Base-by-base conservation (phyloP, 78 protist species). In the Parvularia atlantis region DNA sequence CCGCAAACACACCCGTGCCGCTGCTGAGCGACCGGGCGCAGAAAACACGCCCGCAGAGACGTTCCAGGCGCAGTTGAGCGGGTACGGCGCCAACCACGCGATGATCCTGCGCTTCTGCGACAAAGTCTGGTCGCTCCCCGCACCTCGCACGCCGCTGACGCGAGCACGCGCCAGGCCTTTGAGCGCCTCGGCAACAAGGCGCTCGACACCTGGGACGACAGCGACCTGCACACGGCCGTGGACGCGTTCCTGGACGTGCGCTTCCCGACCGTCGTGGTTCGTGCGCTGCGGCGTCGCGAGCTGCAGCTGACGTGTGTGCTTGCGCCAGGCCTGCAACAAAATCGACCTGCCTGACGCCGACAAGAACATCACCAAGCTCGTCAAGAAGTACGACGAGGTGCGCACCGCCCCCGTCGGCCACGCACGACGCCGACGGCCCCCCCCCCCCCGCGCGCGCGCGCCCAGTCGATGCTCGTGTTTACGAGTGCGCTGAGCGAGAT, bases 321-420 rank as follows among this genome's bases (percentile, higher is more conserved):
- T n/a, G n/a, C n/a, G n/a, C n/a, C n/a, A n/a, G n/a, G n/a, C n/a
- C n/a, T n/a, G n/a, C n/a, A n/a, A n/a, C n/a, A 65, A 22, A 10
- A 10, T 53, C 53, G 46, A 22, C 28, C 2, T 36, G 44, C 4
- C 20, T 17, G 56, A 36, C 31, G 5, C 26, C 14, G 36, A 36
- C n/a, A 1, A 4, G 7, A 20, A 41, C 31, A 36, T 41, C 7
- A 2, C 11, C 40, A 31, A 35, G 30, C 59, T 83, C 26, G 85
- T 84, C 59, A 75, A 77, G 26, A 41, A 64, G 43, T 84, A 73
- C 69, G 36, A 80, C 50, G 67, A 65, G 10, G 53, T 70, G 28
- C 40, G 93, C 46, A 75, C 79, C 62, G 83, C 89, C 31, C 60
- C 73, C 31, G 69, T 76, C 30, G 48, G 80, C 35, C 62, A 43